Evolutionary conservation across 2,329 filamentous ascomycete genomes (phyloP).

Genomic region (Mycosphaerelloides madeirae): DNA sequence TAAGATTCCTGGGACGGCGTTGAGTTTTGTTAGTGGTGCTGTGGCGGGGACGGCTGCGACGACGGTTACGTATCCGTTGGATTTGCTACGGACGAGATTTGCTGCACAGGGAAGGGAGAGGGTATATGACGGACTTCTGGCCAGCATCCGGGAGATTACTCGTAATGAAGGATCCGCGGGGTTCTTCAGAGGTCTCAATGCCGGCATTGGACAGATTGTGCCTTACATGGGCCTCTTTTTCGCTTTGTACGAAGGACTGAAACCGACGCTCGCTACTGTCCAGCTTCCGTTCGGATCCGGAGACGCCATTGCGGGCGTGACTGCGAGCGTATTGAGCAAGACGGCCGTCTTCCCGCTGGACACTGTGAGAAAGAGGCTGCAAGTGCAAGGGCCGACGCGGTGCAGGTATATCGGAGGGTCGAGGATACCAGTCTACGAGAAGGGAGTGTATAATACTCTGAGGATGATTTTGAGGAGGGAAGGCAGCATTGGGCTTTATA

Average conservation of each 20-base stretch:
- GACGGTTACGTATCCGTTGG: slow-evolving; percentile 81
- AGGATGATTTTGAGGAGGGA: slow-evolving; percentile 64
- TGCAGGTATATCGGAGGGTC: slow-evolving; percentile 64
- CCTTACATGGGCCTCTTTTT: slow-evolving; percentile 99
- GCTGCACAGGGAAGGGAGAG: slow-evolving; percentile 82
- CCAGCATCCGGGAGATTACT: slow-evolving; percentile 67
- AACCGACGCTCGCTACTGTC: slow-evolving; percentile 38
- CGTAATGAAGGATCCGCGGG: slow-evolving; percentile 69
- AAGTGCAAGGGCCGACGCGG: slow-evolving; percentile 89
- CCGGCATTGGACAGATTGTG: slow-evolving; percentile 79
- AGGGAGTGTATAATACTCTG: slow-evolving; percentile 63
- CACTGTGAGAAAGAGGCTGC: slow-evolving; percentile 83
- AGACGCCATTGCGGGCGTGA: slow-evolving; percentile 75
- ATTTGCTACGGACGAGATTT: slow-evolving; percentile 88
- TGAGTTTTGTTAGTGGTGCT: slow-evolving; percentile 80
- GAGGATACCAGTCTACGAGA: slow-evolving; percentile 75
- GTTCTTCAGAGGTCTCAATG: slow-evolving; percentile 82
- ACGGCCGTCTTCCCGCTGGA: slow-evolving; percentile 90
- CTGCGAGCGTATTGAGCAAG: slow-evolving; percentile 78
- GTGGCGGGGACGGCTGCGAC: slow-evolving; percentile 78
- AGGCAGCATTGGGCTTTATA: slow-evolving; percentile 75
- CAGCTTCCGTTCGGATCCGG: slow-evolving; percentile 64
- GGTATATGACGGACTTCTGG: slow-evolving; percentile 69
- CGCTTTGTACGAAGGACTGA: slow-evolving; percentile 73
- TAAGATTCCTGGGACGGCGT: slow-evolving; percentile 59